Evolutionary conservation across 2,329 filamentous ascomycete species (phyloP), one percentile per base, ranked within the genome.

Genomic region (Knoxdaviesia capensis): DNA sequence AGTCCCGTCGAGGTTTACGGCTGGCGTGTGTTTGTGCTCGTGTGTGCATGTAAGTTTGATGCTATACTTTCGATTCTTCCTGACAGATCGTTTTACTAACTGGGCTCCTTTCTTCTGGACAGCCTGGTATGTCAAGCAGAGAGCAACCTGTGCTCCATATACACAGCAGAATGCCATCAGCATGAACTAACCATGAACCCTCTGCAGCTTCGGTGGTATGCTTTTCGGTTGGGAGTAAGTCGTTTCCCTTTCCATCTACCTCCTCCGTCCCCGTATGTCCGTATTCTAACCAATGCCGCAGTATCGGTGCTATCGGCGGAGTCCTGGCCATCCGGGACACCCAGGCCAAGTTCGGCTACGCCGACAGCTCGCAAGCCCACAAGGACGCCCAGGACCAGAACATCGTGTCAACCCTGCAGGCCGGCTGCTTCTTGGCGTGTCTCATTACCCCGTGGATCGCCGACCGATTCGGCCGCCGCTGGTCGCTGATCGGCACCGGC

Each of bases 381-480:
- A 57, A 55, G 48, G 68, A 69, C 31, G 66, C 74, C 48, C 59
- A 79, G 39, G 68, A 68, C 39, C 72, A 77, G 48, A 80, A 80
- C 47, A 64, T 83, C 44, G 78, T 80, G 31, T 79, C 75, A n/a
- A 77, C 72, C 1, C 65, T 82, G 7, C 77, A 82, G 56, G 76
- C 69, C 36, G 77, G 77, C 41, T 78, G 74, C 47, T 80, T 81
- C 54, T 62, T 70, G 41, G 75, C 76, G 34, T 74, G 74, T 45
- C 63, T 81, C 47, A 46, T 70, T 43, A 67, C 68, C 6, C 65
- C 63, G 33, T 71, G 63, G 60, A 50, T 68, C 37, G 63, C 70
- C 5, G 71, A 75, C 49, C 57, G 53, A 48, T 70, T 58, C 48
- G 77, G 77, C 10, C 66, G 77, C 41, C 68, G 68, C 38, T 51